These are phyloP conservation scores for Rhododendron kiyosumense DNA, from an alignment of 148 eudicot species.

Conservation along the genomic window DNA sequence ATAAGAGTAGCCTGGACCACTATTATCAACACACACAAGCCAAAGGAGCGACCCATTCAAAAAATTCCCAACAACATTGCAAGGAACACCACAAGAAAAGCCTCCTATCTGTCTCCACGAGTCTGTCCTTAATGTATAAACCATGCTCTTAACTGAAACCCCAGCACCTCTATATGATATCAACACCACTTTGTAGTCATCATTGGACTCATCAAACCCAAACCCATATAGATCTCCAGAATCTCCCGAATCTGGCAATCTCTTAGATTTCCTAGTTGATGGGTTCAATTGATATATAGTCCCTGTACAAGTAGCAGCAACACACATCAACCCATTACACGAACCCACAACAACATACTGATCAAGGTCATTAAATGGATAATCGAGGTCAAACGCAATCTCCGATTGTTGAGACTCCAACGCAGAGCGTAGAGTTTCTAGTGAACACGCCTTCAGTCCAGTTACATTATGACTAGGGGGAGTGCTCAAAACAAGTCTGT, in stretches of 20 bases:
- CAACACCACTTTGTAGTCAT: constrained; percentile 42
- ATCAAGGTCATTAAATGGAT: too few relatives aligned
- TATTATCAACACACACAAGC: too few relatives aligned
- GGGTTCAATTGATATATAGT: constrained; percentile 36
- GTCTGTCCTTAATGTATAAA: neutral
- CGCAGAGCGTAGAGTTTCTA: too few relatives aligned
- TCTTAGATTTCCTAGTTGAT: constrained; percentile 14
- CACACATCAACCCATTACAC: constrained; percentile 41
- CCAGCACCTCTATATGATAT: constrained; percentile 8
- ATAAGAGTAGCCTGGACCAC: neutral
- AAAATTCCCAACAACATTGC: too few relatives aligned
- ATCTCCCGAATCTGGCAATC: constrained; percentile 10
- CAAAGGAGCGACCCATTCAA: too few relatives aligned
- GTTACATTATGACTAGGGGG: too few relatives aligned
- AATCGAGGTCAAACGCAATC: too few relatives aligned
- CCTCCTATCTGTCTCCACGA: neutral
- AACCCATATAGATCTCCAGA: constrained; percentile 25
- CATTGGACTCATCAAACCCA: constrained; percentile 31
- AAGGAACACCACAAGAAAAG: neutral
- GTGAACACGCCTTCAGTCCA: too few relatives aligned
- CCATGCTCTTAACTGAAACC: constrained; percentile 13
- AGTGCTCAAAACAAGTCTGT: too few relatives aligned
- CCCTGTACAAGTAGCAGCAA: constrained; percentile 15
- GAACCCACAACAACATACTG: constrained; percentile 12
- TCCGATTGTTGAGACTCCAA: too few relatives aligned